These are phyloP conservation scores for Aureobasidium sp. DNA, from an alignment of 2,329 filamentous ascomycete species.

Conservation along the genomic window DNA sequence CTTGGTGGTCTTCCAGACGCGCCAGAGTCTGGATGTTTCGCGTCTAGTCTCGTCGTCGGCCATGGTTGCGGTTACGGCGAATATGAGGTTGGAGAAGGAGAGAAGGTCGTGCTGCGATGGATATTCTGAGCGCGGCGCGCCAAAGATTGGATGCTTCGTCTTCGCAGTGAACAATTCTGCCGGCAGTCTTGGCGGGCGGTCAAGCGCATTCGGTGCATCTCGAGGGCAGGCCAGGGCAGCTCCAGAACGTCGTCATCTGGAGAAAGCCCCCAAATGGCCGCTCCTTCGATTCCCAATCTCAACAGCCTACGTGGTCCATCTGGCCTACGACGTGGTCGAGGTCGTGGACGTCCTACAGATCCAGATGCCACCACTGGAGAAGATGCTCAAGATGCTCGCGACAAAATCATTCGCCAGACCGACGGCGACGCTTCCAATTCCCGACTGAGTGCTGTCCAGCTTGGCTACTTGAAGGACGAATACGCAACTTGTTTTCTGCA, in stretches of 20 bases:
- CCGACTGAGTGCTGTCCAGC: conserved; percentile 74
- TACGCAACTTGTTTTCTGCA: conserved; percentile 65
- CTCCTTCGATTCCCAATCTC: conserved; percentile 62
- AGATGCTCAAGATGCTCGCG: conserved; percentile 41
- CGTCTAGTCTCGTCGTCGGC: conserved; percentile 21
- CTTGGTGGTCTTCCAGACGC: conserved; percentile 84
- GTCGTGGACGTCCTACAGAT: conserved; percentile 27
- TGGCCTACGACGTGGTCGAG: conserved; percentile 38
- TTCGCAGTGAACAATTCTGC: background rate
- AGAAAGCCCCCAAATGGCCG: conserved; percentile 11
- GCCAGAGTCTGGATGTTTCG: conserved; percentile 64
- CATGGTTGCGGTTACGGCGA: conserved; percentile 13
- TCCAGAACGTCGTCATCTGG: background rate
- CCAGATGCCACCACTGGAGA: conserved; percentile 16
- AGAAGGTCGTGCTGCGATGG: background rate
- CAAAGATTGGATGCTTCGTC: background rate
- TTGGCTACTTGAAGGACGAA: conserved; percentile 76
- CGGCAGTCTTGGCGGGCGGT: background rate
- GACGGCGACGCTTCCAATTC: conserved; percentile 88
- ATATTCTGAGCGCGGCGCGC: too few relatives aligned
- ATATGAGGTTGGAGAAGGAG: background rate
- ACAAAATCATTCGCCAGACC: conserved; percentile 75
- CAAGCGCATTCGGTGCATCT: background rate
- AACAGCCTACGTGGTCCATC: conserved; percentile 48
- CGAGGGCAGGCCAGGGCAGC: background rate